These are phyloP conservation scores for Warburgia ugandensis DNA, from an alignment of 164 flowering plant species.

Conservation along the genomic window DNA sequence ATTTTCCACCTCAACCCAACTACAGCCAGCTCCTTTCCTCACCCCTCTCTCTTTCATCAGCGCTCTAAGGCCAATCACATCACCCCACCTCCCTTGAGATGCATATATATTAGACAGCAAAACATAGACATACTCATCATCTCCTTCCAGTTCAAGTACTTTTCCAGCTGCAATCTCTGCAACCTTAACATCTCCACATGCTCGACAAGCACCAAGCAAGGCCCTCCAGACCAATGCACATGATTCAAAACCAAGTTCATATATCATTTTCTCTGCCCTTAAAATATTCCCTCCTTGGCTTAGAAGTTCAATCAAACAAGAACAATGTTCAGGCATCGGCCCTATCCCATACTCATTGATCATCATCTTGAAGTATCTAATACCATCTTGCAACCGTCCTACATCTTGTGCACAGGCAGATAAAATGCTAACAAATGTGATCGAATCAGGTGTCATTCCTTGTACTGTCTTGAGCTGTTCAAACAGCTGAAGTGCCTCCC, in stretches of 20 bases:
- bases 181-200: slow-evolving; percentile 27
- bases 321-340: slow-evolving; percentile 8
- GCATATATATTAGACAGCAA: slow-evolving; percentile 55
- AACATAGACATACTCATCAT: slow-evolving; percentile 48
- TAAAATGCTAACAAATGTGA: slow-evolving; percentile 12
- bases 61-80: slow-evolving; percentile 31
- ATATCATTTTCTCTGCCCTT: slow-evolving; percentile 29
- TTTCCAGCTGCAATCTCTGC: slow-evolving; percentile 53
- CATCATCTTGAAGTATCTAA: slow-evolving; percentile 8
- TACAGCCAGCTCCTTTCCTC: slow-evolving; percentile 51
- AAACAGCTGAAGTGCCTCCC: slow-evolving; percentile 25
- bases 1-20: slow-evolving; percentile 45
- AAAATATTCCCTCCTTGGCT: slow-evolving; percentile 12
- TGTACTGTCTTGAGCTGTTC: slow-evolving; percentile 8
- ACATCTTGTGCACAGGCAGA: slow-evolving; percentile 20
- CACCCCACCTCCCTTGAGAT: slow-evolving; percentile 37
- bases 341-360: slow-evolving; percentile 7
- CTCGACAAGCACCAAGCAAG: slow-evolving; percentile 50
- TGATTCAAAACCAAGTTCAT: slow-evolving; percentile 39
- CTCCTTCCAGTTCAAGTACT: slow-evolving; percentile 38
- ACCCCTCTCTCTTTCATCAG: slow-evolving; percentile 43
- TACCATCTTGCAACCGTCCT: slow-evolving; percentile 11
- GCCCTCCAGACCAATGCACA: slow-evolving; percentile 52
- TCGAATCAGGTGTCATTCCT: slow-evolving; percentile 9
- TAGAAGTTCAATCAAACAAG: slow-evolving; percentile 14